Evolutionary conservation across 73 alveolate genomes (phyloP), one percentile per base, ranked within the genome.

Genomic region (Paraurostyla sp.): DNA sequence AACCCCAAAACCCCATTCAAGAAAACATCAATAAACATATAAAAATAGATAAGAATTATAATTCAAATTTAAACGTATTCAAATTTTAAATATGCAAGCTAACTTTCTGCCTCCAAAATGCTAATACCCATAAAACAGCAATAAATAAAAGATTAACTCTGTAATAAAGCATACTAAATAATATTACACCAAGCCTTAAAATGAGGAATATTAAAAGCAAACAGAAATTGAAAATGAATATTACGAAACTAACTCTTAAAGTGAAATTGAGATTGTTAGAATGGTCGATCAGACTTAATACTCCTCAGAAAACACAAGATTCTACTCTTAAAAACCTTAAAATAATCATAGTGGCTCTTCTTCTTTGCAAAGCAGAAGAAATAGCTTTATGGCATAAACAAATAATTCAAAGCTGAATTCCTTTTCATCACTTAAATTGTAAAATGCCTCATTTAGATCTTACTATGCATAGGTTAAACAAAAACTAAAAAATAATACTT

Each of bases 1-100:
- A 52, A 52, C 69, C 69, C 69, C 69, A 52, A 52, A 52, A 52
- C 69, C 69, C 69, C 69, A 13, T 52, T 52, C n/a, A n/a, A n/a
- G n/a, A n/a, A n/a, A n/a, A n/a, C n/a, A 52, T 25, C 69, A 4
- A 13, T 52, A 18, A n/a, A 13, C 23, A 18, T 52, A 9, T 45
- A 45, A 45, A 45, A 45, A 45, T 18, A 45, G 57, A 45, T 9
- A 20, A 52, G 4, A 52, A 25, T 9, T 18, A 52, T 52, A 6
- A 52, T 52, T 52, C 23, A 52, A 52, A 52, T 52, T 52, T 35
- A 52, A 52, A 52, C 23, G 13, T 4, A 52, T 45, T 45, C 18
- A 45, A 45, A 45, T 45, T 45, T 45, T 45, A 45, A 45, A 45
- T 45, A 16, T 45, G 16, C 56, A 45, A 45, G 16, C 7, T 45